Percentiles rank a stretch among this genome's conserved stretches.
phyloP scores from a whole-genome alignment of 169 alveolate genomes.

The Eimeria necatrix region DNA sequence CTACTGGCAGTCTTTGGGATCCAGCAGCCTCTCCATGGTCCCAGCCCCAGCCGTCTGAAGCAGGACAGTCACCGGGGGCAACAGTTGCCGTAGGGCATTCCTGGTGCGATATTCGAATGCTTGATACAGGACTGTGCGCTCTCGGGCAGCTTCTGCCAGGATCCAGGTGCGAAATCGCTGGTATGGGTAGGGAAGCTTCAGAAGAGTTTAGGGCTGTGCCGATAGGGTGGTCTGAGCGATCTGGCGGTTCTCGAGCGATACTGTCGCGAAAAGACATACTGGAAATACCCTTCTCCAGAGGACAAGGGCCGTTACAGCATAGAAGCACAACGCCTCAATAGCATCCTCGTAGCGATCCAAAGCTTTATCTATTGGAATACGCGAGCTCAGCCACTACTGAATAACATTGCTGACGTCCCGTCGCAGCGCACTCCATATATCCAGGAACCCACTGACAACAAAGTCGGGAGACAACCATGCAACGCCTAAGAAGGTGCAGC shows the following conservation, averaged over 20 bases:
- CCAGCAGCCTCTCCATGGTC: background rate
- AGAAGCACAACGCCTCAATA: no score
- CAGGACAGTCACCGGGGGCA: background rate
- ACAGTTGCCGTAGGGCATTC: background rate
- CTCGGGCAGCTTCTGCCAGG: background rate
- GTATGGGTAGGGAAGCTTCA: background rate
- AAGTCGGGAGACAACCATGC: no score
- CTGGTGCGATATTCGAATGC: background rate
- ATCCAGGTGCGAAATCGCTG: background rate
- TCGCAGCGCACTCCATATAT: no score
- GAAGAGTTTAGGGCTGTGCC: background rate
- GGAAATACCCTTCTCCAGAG: background rate
- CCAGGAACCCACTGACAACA: no score
- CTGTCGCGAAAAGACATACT: slow-evolving; percentile 48
- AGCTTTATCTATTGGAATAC: no score
- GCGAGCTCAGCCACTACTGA: no score
- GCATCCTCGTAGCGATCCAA: no score
- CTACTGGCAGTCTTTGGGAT: background rate
- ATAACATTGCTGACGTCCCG: no score
- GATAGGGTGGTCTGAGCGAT: background rate
- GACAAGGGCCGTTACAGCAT: no score
- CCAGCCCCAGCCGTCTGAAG: background rate
- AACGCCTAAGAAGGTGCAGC: no score
- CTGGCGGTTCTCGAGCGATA: slow-evolving; percentile 2
- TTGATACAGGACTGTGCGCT: background rate